Conservation (phyloP, 2,329 filamentous ascomycete species). For the Colletotrichum siamense region DNA sequence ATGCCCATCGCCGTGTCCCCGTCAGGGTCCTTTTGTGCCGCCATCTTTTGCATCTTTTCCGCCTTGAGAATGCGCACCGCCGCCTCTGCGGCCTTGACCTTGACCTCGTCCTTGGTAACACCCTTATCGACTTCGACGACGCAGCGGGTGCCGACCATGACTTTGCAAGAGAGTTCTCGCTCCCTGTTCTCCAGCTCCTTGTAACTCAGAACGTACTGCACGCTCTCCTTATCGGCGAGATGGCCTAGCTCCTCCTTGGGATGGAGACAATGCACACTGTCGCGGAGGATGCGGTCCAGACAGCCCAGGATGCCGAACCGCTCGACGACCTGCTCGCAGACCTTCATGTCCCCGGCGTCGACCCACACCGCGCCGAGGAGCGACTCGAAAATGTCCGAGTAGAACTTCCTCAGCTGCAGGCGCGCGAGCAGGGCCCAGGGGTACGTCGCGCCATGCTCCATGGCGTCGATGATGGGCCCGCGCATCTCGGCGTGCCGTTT, state of each 20-base stretch:
- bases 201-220: slow-evolving; percentile 56
- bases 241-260: slow-evolving; percentile 74
- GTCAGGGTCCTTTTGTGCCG: background rate
- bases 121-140: slow-evolving; percentile 53
- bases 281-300: slow-evolving; percentile 65
- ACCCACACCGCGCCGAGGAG: slow-evolving; percentile 84
- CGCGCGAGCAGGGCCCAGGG: slow-evolving; percentile 78
- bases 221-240: slow-evolving; percentile 54
- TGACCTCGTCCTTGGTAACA: slow-evolving; percentile 55
- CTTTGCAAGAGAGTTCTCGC: slow-evolving; percentile 46
- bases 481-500: slow-evolving; percentile 54
- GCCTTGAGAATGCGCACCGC: slow-evolving; percentile 46
- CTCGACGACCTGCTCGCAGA: slow-evolving; percentile 66
- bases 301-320: slow-evolving; percentile 69
- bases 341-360: slow-evolving; percentile 70
- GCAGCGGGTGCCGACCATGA: slow-evolving; percentile 52
- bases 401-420: slow-evolving; percentile 75
- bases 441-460: slow-evolving; percentile 61
- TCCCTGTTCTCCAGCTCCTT: slow-evolving; percentile 24
- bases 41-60: background rate
- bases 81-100: slow-evolving; percentile 59
- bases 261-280: slow-evolving; percentile 62
- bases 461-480: slow-evolving; percentile 50
- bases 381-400: slow-evolving; percentile 83
- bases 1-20: background rate